Percentiles rank a stretch among this genome's conserved stretches.
These are phyloP conservation scores for Trypanosomatidae sp. DNA, from an alignment of 208 protist genomes.

Conservation along the genomic window DNA sequence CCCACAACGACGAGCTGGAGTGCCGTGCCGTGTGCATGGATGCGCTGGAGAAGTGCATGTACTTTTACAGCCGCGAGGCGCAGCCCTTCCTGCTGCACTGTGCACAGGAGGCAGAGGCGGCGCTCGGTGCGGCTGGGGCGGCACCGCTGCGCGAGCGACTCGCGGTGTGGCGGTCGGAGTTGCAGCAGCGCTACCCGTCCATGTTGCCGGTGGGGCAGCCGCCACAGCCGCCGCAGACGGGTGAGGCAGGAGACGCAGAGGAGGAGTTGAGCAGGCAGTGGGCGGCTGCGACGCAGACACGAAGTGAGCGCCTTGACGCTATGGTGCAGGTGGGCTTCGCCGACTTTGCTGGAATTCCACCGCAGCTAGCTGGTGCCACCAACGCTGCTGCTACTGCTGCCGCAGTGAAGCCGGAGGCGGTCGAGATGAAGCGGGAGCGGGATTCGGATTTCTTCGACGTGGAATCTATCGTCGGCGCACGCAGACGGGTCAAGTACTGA, in stretches of 20 bases:
- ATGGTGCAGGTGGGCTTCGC: conserved; percentile 30
- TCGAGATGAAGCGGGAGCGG: conserved; percentile 48
- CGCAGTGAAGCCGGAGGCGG: conserved; percentile 19
- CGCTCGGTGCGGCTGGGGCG: conserved; percentile 14
- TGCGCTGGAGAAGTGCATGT: conserved; percentile 73
- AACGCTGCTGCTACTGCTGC: background rate
- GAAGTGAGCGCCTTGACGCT: conserved; percentile 9
- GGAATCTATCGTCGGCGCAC: conserved; percentile 44
- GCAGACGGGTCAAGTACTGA: conserved; percentile 22
- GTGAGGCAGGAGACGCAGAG: conserved; percentile 2
- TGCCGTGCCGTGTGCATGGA: conserved; percentile 53
- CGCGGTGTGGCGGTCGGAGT: conserved; percentile 42
- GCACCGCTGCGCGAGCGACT: conserved; percentile 20
- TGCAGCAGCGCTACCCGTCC: conserved; percentile 42
- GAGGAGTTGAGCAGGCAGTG: conserved; percentile 17
- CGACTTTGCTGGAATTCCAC: conserved; percentile 17
- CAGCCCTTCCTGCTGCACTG: conserved; percentile 66
- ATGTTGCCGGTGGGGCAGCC: background rate
- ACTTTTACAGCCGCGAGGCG: conserved; percentile 83
- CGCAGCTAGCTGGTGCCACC: no score
- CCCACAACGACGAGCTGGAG: conserved; percentile 30
- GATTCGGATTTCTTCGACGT: conserved; percentile 57
- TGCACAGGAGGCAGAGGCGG: no score
- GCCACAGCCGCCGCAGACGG: background rate
- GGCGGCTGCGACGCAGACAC: conserved; percentile 8